phyloP scores from a whole-genome alignment of 306 rosid genomes.

The Lablab purpureus region DNA sequence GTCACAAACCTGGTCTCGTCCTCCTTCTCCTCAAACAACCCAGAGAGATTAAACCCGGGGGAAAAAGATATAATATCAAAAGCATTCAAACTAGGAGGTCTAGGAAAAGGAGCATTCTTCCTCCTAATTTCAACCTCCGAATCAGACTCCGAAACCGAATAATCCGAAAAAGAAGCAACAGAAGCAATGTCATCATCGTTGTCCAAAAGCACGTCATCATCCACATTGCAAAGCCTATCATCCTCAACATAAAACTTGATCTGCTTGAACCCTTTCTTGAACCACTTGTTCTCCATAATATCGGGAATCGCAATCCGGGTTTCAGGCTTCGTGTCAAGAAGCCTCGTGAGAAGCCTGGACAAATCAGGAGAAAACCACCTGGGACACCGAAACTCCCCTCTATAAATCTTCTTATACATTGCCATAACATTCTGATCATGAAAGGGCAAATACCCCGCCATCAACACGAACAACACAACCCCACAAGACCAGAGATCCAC shows the following conservation, averaged over 20 bases:
- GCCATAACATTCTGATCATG: slow-evolving; percentile 93
- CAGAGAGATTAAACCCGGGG: slow-evolving; percentile 79
- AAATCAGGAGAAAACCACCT: slow-evolving; percentile 88
- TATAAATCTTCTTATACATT: slow-evolving; percentile 90
- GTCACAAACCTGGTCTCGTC: slow-evolving; percentile 83
- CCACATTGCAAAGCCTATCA: slow-evolving; percentile 75
- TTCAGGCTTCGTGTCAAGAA: slow-evolving; percentile 77
- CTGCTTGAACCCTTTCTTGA: slow-evolving; percentile 86
- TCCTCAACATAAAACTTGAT: slow-evolving; percentile 89
- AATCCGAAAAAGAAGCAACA: slow-evolving; percentile 52
- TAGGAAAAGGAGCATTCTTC: slow-evolving; percentile 48
- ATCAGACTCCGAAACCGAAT: slow-evolving; percentile 51
- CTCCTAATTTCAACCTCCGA: slow-evolving; percentile 51
- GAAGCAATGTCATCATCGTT: slow-evolving; percentile 53
- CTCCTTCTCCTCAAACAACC: slow-evolving; percentile 86
- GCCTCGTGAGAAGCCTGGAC: slow-evolving; percentile 53
- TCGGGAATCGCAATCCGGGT: slow-evolving; percentile 77
- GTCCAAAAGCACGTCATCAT: slow-evolving; percentile 43
- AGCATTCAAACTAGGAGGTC: slow-evolving; percentile 91
- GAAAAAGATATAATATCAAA: slow-evolving; percentile 90
- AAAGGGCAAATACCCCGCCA: slow-evolving; percentile 94
- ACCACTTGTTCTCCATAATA: slow-evolving; percentile 91
- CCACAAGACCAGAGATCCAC: slow-evolving; percentile 98
- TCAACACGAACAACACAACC: slow-evolving; percentile 78
- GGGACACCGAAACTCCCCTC: slow-evolving; percentile 84